Evolutionary conservation across 768 basidiomycete genomes (phyloP).

Genomic region (Mycena galericulata): DNA sequence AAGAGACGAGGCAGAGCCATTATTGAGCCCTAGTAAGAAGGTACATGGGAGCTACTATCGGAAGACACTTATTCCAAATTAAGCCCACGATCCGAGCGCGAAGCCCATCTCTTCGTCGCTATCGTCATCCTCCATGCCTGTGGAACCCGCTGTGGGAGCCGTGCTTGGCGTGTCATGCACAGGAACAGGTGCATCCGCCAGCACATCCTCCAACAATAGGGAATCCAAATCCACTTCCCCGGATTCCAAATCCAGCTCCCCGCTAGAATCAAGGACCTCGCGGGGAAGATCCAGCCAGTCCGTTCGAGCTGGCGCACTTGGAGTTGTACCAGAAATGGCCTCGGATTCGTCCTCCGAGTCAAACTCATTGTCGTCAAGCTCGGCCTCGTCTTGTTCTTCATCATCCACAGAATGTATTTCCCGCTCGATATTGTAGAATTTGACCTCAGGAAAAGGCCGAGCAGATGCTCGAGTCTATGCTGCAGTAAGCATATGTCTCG

Average conservation of each 20-base stretch:
- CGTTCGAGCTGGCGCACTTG: not conserved
- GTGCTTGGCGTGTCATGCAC: too few relatives aligned
- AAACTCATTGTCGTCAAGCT: not conserved
- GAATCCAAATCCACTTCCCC: not conserved
- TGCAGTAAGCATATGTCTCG: not conserved
- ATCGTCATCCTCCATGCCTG: too few relatives aligned
- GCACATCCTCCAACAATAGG: not conserved
- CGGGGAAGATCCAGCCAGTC: slow-evolving; percentile 4
- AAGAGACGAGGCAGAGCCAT: too few relatives aligned
- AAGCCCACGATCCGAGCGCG: too few relatives aligned
- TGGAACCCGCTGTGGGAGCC: too few relatives aligned
- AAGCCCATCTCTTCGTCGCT: too few relatives aligned
- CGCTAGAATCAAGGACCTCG: not conserved
- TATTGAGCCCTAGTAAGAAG: too few relatives aligned
- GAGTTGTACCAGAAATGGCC: not conserved
- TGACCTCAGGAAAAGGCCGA: slow-evolving; percentile 37
- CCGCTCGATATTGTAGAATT: slow-evolving; percentile 40
- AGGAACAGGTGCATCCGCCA: not conserved
- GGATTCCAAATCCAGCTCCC: not conserved
- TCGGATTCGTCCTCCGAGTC: slow-evolving; percentile 4
- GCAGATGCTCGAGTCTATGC: slow-evolving; percentile 33
- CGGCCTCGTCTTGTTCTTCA: slow-evolving; percentile 26
- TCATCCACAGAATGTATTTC: slow-evolving; percentile 38
- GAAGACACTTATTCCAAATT: too few relatives aligned
- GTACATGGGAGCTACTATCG: too few relatives aligned